Evolutionary conservation across 345 rosid species (phyloP), one percentile per base, ranked within the genome.

Genomic region (Alliaria petiolata): DNA sequence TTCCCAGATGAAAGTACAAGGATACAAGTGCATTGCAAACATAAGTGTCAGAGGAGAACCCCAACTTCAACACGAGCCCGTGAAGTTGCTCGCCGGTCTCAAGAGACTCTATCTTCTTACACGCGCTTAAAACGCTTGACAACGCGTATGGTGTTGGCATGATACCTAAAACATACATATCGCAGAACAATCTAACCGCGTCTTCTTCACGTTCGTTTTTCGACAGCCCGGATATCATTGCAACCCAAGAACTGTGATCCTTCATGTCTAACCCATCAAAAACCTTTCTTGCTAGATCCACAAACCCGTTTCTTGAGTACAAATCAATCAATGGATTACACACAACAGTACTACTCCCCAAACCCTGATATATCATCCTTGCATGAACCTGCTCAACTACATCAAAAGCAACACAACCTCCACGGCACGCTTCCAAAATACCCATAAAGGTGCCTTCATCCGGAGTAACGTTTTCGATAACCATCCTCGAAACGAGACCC

Each of bases 21-120:
- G 97, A 81, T 3, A 93, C 84, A 59, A 93, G 91, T 44, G 96
- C 95, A 82, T 88, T 93, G 86, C 93, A 90, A 28, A 88, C 87
- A 31, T 80, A 88, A 39, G 82, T 87, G 46, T 86, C 96, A 70
- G 80, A 79, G 56, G 84, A 81, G 68, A 86, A 86, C n/a, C 96
- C 97, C 74, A 70, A 76, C 87, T 86, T 90, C 66, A 83, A 54
- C 70, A 82, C 80, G 9, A 93, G 85, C 30, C 86, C 86, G 35
- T 93, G 97, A 68, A 90, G 81, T 76, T 85, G 93, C 87, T 83
- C 74, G 15, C 95, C 97, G 7, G 64, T 62, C 44, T 76, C 77
- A 82, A 87, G 85, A 55, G 77, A 74, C 72, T 76, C 81, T 57
- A 74, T 67, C 78, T 86, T 93, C 50, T 87, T 74, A 79, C 93